Evolutionary conservation across 2,329 filamentous ascomycete genomes (phyloP).

Genomic region (Botrytis sinoallii): DNA sequence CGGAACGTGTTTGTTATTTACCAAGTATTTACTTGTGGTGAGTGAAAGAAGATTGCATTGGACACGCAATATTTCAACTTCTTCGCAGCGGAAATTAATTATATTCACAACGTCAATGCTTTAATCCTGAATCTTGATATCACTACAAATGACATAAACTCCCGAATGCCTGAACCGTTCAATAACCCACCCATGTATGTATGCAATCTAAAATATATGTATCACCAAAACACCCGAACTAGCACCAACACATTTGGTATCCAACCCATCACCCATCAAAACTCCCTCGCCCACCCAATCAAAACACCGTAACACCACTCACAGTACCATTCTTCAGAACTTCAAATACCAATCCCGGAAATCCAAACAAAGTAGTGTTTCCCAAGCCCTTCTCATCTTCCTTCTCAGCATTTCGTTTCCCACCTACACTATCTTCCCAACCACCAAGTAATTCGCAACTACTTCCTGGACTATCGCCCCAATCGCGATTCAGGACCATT

Average conservation of each 20-base stretch:
- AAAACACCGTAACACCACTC: constrained; percentile 87
- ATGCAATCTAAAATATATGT: constrained; percentile 1
- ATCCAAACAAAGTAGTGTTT: constrained; percentile 85
- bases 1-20: background rate
- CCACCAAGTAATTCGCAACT: constrained; percentile 78
- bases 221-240: background rate
- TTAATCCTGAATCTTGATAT: background rate
- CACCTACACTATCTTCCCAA: constrained; percentile 70
- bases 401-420: constrained; percentile 43
- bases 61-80: background rate
- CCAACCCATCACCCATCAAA: constrained; percentile 14
- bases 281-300: constrained; percentile 14
- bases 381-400: constrained; percentile 56
- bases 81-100: background rate
- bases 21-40: too few relatives aligned
- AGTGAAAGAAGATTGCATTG: background rate
- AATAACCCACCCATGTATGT: background rate
- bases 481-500: constrained; percentile 91
- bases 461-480: constrained; percentile 87
- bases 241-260: background rate
- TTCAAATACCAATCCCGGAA: constrained; percentile 92
- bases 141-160: background rate
- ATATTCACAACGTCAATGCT: constrained; percentile 2
- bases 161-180: background rate
- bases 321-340: constrained; percentile 90